phyloP scores from a whole-genome alignment of 2,329 filamentous ascomycete species.

The Parasarocladium wereldwijsianum region DNA sequence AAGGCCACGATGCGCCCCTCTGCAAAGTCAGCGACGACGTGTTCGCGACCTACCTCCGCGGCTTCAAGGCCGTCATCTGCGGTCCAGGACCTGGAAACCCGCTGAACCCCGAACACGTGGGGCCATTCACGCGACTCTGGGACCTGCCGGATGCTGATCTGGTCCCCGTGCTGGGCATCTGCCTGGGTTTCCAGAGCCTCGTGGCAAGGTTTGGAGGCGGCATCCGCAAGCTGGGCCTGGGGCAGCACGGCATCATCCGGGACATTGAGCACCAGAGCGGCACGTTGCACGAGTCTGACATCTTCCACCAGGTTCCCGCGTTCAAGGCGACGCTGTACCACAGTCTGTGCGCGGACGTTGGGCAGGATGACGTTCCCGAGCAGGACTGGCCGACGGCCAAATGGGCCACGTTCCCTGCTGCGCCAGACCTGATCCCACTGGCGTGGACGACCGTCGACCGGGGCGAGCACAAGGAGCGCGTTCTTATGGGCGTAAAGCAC shows the following conservation, averaged over 20 bases:
- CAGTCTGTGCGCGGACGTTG: constrained; percentile 40
- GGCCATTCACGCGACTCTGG: constrained; percentile 70
- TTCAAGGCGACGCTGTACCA: constrained; percentile 70
- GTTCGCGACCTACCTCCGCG: constrained; percentile 24
- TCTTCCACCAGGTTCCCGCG: constrained; percentile 47
- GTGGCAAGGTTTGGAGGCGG: constrained; percentile 51
- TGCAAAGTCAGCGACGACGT: constrained; percentile 31
- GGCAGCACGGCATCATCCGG: constrained; percentile 71
- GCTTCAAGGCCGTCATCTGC: constrained; percentile 74
- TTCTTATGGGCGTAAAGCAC: constrained; percentile 70
- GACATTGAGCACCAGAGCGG: constrained; percentile 37
- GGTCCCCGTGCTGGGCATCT: constrained; percentile 75
- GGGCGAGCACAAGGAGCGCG: constrained; percentile 25
- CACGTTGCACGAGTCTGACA: constrained; percentile 22
- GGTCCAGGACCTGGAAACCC: constrained; percentile 86
- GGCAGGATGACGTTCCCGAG: constrained; percentile 25
- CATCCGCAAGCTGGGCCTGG: constrained; percentile 52
- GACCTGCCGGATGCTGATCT: constrained; percentile 38
- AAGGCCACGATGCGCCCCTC: constrained; percentile 27
- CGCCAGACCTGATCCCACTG: constrained; percentile 36
- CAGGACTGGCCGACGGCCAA: constrained; percentile 19
- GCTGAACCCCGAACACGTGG: constrained; percentile 57
- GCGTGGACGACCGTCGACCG: constrained; percentile 39
- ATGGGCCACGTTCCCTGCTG: constrained; percentile 4
- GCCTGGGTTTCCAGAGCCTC: constrained; percentile 77